Evolutionary conservation across 257 asterid genomes (phyloP), one percentile per base, ranked within the genome.

Genomic region (Gynochthodes officinalis): DNA sequence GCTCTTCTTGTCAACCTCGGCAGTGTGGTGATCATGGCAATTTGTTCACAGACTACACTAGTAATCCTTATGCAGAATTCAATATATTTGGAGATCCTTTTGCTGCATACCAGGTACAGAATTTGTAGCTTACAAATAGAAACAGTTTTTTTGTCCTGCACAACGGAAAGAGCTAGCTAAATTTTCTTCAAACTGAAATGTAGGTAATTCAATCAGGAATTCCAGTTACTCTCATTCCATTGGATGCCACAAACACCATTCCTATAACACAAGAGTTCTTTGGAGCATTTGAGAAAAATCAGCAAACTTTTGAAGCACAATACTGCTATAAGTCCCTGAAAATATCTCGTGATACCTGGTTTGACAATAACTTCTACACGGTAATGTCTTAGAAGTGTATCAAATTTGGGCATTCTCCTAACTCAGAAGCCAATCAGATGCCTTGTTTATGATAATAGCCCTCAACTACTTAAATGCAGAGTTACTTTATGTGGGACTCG

Each of bases 401-500:
- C n/a, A 52, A 35, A 27, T 53, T n/a, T 40, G 27, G 53, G 16
- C 16, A 33, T 19, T 48, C 1, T 27, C 12, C 32, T 4, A 16
- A 5, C 39, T 76, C 14, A 64, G 37, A 70, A 32, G 67, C 39
- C 8, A 21, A 37, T 28, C 23, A 44, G 33, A 1, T 11, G 14
- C 43, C 11, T 25, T 14, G 49, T 69, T 16, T 32, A 32, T 62
- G 57, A 12, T 23, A 39, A 58, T 28, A 58, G 10, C 40, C 35
- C 30, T 49, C 25, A 35, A 6, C 21, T 42, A 37, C 68, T 67
- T 60, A 19, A n/a, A 39, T 27, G 74, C 96, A 93, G 98, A 87
- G 90, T 81, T 90, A 84, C 79, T 93, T 84, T 68, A 89, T 90
- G 96, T 90, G 98, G 98, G 98, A 93, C 50, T 86, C 97, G 0